Base-by-base conservation (phyloP, 176 grass and related monocot species). In the Saccharum officinarum region DNA sequence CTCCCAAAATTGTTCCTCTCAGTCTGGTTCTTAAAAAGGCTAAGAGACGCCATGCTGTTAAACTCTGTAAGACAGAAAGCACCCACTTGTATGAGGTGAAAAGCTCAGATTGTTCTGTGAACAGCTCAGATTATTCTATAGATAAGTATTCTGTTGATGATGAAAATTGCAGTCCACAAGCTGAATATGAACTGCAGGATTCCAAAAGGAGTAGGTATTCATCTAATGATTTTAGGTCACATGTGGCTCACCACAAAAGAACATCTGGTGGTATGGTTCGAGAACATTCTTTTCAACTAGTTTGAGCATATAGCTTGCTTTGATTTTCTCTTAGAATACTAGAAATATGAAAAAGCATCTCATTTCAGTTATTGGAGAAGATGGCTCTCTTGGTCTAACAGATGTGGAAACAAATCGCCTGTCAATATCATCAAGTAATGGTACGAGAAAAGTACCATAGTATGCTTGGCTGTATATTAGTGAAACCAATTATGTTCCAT, bases 1-100 rank as follows among this genome's bases (percentile, higher is more conserved):
- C 71, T 89, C 91, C 88, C 49, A 98, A 98, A 91, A 98, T 98
- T 52, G 79, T 95, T 91, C 86, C 97, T 73, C 93, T 98, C 34
- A 78, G 36, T 78, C 81, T 90, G 69, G 79, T 98, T 90, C 91
- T 98, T 52, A 88, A 89, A 89, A 94, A 83, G 61, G 87, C 91
- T 69, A 93, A 88, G 83, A 92, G 73, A 92, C 81, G 79, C 26
- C 85, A 67, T 69, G 39, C 69, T 79, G 75, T 80, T 60, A 83
- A 92, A 78, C 23, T 37, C 73, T 62, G 62, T 60, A 90, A 87
- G 65, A 71, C 62, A 71, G 77, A 86, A 72, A 75, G 61, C 22
- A 38, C 69, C 16, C 61, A 69, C 28, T 80, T 80, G 33, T 87
- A 33, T 52, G 82, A 79, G 66, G 60, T 72, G 76, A 87, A 82